A percentile compares a stretch with the other conserved stretches of the same genome.
Conservation (phyloP, 1,284 basidiomycete species). For the Austroboletus novae-zelandiae region DNA sequence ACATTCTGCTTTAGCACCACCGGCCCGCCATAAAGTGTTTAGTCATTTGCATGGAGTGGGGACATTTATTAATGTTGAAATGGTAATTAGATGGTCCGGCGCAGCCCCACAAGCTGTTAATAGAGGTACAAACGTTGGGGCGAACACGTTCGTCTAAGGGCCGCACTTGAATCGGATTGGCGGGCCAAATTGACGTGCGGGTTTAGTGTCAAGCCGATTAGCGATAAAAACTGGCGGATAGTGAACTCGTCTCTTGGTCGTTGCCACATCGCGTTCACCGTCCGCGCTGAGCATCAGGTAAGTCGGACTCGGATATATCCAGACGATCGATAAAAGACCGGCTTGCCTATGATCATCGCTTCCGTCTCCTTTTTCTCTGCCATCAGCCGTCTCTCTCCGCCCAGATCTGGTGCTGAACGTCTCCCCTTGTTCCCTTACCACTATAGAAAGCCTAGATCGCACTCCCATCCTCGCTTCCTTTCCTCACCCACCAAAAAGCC, state of each 20-base stretch:
- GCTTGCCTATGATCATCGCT: conserved; percentile 7
- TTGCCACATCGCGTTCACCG: conserved; percentile 5
- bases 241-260: not conserved
- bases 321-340: conserved; percentile 19
- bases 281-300: conserved; percentile 17
- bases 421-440: not conserved
- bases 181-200: not conserved
- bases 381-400: conserved; percentile 14
- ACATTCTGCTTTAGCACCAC: conserved; percentile 19
- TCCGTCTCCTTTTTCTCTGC: conserved; percentile 8
- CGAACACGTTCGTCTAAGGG: conserved; percentile 27
- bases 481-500: conserved; percentile 15
- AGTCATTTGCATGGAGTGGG: no score
- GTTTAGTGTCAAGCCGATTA: not conserved
- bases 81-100: no score
- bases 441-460: conserved; percentile 8
- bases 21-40: no score
- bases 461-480: conserved; percentile 8
- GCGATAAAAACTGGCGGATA: conserved; percentile 17
- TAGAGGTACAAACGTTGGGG: not conserved
- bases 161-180: conserved; percentile 11
- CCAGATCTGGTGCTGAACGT: conserved; percentile 12
- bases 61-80: no score
- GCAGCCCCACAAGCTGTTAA: not conserved
- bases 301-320: conserved; percentile 11